These are phyloP conservation scores for Leishmania mexicana DNA, from an alignment of 208 protist species.

Conservation along the genomic window DNA sequence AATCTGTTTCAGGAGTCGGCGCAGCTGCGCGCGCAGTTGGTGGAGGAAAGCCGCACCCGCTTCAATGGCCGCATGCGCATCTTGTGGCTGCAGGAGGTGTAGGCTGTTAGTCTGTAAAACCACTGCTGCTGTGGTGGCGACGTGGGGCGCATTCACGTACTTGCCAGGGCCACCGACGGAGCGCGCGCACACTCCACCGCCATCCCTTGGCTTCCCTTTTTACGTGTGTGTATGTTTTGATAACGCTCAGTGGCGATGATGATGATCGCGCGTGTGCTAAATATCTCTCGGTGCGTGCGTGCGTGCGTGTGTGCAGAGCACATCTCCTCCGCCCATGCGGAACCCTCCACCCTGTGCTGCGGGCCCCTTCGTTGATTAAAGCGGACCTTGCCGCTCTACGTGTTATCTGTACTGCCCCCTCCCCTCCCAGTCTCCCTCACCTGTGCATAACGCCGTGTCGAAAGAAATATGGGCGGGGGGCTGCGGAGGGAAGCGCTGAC, in stretches of 20 bases:
- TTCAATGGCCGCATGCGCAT: constrained; percentile 83
- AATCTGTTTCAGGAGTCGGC: constrained; percentile 61
- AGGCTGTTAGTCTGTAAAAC: background rate
- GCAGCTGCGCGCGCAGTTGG: constrained; percentile 56
- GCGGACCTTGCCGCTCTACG: background rate
- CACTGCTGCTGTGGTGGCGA: background rate
- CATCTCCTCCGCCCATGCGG: background rate
- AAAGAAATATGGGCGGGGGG: background rate
- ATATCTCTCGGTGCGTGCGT: background rate
- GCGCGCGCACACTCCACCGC: background rate
- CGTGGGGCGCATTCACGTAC: background rate
- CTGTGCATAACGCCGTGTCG: background rate
- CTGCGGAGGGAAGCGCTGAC: background rate
- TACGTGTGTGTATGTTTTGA: background rate
- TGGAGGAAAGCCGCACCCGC: constrained; percentile 77
- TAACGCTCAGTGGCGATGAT: background rate
- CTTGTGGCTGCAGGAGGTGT: constrained; percentile 86
- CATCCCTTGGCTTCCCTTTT: background rate
- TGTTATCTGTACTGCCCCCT: background rate
- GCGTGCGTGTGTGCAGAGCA: background rate
- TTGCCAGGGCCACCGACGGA: background rate
- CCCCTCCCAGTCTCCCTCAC: background rate
- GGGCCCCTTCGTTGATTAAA: too few species aligned
- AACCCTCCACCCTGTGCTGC: background rate
- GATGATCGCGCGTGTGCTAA: background rate